These are phyloP conservation scores for Chenopodium formosanum DNA, from an alignment of 148 eudicot genomes.

Conservation along the genomic window DNA sequence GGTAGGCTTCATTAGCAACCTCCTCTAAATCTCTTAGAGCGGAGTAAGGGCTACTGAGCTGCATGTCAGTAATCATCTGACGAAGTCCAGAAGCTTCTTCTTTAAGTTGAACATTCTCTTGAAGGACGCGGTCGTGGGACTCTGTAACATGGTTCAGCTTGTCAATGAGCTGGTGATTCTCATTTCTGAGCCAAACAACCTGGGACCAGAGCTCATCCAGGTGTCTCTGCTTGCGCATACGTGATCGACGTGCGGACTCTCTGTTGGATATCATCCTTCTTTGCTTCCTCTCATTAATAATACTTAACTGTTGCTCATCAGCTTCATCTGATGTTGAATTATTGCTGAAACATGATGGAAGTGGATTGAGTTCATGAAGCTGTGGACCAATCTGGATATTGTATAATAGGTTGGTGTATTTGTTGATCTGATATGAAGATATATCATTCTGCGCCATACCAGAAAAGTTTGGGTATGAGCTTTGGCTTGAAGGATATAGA, in stretches of 20 bases:
- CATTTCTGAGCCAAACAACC: slow-evolving; percentile 70
- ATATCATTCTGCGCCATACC: slow-evolving; percentile 26
- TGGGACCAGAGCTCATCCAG: slow-evolving; percentile 90
- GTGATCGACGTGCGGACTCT: slow-evolving; percentile 89
- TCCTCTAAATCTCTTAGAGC: slow-evolving; percentile 57
- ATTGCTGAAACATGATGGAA: slow-evolving; percentile 54
- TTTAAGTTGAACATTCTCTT: slow-evolving; percentile 77
- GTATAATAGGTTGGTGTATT: slow-evolving; percentile 42
- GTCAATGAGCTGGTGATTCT: slow-evolving; percentile 70
- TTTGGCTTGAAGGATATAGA: slow-evolving; percentile 49
- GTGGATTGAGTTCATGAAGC: slow-evolving; percentile 43
- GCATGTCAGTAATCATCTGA: slow-evolving; percentile 70
- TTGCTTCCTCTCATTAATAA: slow-evolving; percentile 84
- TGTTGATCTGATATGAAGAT: slow-evolving; percentile 20
- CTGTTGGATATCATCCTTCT: slow-evolving; percentile 95
- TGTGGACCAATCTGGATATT: slow-evolving; percentile 52
- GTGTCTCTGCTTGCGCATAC: slow-evolving; percentile 95
- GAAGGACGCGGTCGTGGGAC: slow-evolving; percentile 53
- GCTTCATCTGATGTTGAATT: slow-evolving; percentile 94
- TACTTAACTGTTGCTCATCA: slow-evolving; percentile 66
- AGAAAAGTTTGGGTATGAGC: slow-evolving; percentile 39
- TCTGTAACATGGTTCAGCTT: slow-evolving; percentile 63
- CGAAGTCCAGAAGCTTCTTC: slow-evolving; percentile 74
- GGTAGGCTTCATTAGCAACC: slow-evolving; percentile 46
- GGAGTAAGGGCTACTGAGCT: slow-evolving; percentile 59